These are phyloP conservation scores for Yamadazyma sp. DNA, from an alignment of 805 yeast genomes.

Conservation along the genomic window DNA sequence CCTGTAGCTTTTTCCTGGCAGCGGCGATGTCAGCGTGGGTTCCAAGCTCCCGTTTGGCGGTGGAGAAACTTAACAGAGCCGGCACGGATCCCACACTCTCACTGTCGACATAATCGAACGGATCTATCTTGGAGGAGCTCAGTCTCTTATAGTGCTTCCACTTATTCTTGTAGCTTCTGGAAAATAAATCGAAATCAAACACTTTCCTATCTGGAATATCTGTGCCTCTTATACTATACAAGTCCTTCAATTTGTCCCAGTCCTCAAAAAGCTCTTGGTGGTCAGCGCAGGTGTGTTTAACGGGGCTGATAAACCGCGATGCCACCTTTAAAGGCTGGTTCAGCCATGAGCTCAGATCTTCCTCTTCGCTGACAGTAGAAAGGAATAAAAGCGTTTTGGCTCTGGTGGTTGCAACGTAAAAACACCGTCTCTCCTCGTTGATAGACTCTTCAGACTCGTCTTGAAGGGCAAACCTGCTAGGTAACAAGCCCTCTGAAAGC, in stretches of 20 bases:
- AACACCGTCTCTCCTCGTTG: conserved; percentile 79
- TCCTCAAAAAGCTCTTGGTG: conserved; percentile 21
- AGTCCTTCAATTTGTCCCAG: conserved; percentile 15
- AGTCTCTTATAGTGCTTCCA: conserved; percentile 14
- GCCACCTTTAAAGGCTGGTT: conserved; percentile 9
- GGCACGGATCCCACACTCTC: no score
- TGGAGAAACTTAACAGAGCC: conserved; percentile 3
- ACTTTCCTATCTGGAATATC: neutral
- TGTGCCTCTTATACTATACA: conserved; percentile 20
- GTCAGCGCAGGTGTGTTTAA: conserved; percentile 12
- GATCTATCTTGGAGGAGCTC: conserved; percentile 1
- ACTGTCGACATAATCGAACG: conserved; percentile 4
- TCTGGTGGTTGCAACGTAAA: conserved; percentile 87
- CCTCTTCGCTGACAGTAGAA: conserved; percentile 26
- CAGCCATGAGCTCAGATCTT: conserved; percentile 2
- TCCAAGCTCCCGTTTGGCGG: conserved; percentile 9
- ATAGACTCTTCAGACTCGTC: conserved; percentile 30
- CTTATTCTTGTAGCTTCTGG: conserved; percentile 16
- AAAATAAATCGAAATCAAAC: conserved; percentile 16
- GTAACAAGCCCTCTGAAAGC: conserved; percentile 62
- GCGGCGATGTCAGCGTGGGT: conserved; percentile 5
- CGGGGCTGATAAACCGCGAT: conserved; percentile 29
- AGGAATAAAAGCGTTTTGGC: conserved; percentile 62
- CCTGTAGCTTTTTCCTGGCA: conserved; percentile 8
- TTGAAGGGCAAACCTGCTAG: conserved; percentile 51